Conservation (phyloP, 2,329 filamentous ascomycete genomes). For the Coniochaeta sp. region DNA sequence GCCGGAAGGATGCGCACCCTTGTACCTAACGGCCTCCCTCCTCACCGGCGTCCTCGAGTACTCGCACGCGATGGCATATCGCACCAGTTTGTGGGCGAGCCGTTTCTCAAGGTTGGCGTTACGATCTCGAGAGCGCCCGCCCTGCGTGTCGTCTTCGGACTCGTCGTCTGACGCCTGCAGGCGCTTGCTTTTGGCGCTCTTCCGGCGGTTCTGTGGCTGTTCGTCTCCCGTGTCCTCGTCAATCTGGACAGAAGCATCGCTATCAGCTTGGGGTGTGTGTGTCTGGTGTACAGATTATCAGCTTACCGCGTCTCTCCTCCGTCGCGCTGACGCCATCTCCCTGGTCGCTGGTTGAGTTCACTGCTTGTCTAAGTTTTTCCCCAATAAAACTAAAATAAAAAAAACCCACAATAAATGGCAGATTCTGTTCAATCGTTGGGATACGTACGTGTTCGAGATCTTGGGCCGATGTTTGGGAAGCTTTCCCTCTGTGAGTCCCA, state of each 20-base stretch:
- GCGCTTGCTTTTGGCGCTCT: background rate
- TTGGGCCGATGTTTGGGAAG: background rate
- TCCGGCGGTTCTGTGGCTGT: background rate
- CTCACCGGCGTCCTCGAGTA: conserved; percentile 53
- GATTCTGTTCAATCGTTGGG: no score
- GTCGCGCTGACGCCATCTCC: background rate
- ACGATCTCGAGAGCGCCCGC: background rate
- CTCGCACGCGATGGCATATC: conserved; percentile 61
- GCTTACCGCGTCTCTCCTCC: background rate
- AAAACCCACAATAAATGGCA: no score
- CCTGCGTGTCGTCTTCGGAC: conserved; percentile 21
- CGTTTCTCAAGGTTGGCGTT: conserved; percentile 32
- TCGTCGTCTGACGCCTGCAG: background rate
- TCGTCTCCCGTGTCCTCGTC: background rate
- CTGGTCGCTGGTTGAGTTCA: background rate
- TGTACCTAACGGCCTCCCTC: conserved; percentile 55
- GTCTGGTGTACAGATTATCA: background rate
- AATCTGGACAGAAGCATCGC: background rate
- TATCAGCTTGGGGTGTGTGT: background rate
- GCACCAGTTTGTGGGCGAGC: conserved; percentile 59
- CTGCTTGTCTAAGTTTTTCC: background rate
- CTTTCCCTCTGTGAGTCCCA: background rate
- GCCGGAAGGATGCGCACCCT: conserved; percentile 35
- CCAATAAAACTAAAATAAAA: no score
- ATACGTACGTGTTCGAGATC: no score